phyloP scores from a whole-genome alignment of 352 stramenopile species.

The Globisporangium spiculum region DNA sequence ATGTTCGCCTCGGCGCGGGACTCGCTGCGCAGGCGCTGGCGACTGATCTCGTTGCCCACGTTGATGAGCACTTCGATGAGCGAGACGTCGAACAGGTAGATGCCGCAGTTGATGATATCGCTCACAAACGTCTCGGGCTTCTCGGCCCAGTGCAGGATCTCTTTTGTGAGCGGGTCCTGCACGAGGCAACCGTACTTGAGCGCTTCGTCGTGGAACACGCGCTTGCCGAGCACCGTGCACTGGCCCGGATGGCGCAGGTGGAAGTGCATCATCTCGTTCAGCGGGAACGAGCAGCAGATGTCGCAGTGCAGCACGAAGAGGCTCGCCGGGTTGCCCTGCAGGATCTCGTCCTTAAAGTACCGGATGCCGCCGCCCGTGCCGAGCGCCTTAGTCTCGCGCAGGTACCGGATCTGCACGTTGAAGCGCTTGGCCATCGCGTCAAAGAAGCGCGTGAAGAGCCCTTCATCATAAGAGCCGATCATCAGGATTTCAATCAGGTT shows the following conservation, averaged over 20 bases:
- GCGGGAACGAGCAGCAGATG: constrained; percentile 85
- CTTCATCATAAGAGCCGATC: constrained; percentile 88
- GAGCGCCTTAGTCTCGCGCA: constrained; percentile 75
- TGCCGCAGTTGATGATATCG: constrained; percentile 89
- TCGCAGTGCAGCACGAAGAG: constrained; percentile 87
- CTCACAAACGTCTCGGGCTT: constrained; percentile 90
- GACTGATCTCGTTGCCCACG: constrained; percentile 78
- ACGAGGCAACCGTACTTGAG: constrained; percentile 89
- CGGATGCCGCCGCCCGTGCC: constrained; percentile 82
- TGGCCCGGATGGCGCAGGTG: constrained; percentile 70
- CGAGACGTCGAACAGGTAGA: constrained; percentile 85
- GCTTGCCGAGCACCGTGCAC: constrained; percentile 83
- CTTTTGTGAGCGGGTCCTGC: constrained; percentile 62
- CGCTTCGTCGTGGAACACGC: constrained; percentile 86
- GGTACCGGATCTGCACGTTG: constrained; percentile 84
- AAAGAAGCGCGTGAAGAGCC: constrained; percentile 87
- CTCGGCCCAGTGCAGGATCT: constrained; percentile 88
- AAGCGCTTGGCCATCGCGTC: constrained; percentile 78
- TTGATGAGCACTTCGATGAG: constrained; percentile 77
- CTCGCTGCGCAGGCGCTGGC: constrained; percentile 72
- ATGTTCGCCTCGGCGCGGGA: constrained; percentile 67
- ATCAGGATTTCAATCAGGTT: constrained; percentile 87
- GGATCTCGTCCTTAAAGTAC: constrained; percentile 84
- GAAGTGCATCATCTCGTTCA: constrained; percentile 88
- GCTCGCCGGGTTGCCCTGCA: constrained; percentile 62